Base-by-base conservation (phyloP, 2,329 filamentous ascomycete species). In the Cadophora luteo-olivacea region DNA sequence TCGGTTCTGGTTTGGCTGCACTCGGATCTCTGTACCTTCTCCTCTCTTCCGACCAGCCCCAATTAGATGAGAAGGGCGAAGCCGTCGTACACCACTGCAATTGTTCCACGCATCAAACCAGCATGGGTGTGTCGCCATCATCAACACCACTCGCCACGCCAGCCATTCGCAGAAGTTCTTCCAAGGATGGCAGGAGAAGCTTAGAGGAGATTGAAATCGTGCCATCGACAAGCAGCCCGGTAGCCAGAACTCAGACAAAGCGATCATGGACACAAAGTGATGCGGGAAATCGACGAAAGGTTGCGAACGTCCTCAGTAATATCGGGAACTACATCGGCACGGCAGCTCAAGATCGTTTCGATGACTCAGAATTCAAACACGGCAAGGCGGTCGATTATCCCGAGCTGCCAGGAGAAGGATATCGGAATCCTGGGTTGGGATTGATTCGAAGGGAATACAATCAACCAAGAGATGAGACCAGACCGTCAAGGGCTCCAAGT, bases 21-120 rank as follows among this genome's bases (percentile, higher is more conserved):
- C 63, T 89, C 0, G 87, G 88, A 0, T 90, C 89, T 0, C 72
- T 90, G 0, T 89, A 88, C 64, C 74, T 90, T 11, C 77, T 86
- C 4, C 73, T 87, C 2, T 67, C 71, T 49, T 54, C 52, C 32
- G 55, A 58, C 22, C 55, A 58, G 12, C 55, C 55, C 3, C 68
- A 73, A 62, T 45, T 65, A 25, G 68, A 72, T 22, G 32, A 24
- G n/a, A 67, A 67, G 25, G 67, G 68, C 29, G 67, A 64, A 22
- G 24, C 25, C 12, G 62, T 48, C 9, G 52, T 49, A 12, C 54
- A 70, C 57, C 66, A 66, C n/a, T 68, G 58, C 64, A 58, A 64
- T 11, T 32, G 54, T 9, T 65, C 64, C 4, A 60, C 58, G 3
- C 65, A 60, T 25, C 51, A 65, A 7, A 32, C 55, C 22, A 52